Evolutionary conservation across 1,139 yeast species (phyloP).

Genomic region (Pichia sp.): DNA sequence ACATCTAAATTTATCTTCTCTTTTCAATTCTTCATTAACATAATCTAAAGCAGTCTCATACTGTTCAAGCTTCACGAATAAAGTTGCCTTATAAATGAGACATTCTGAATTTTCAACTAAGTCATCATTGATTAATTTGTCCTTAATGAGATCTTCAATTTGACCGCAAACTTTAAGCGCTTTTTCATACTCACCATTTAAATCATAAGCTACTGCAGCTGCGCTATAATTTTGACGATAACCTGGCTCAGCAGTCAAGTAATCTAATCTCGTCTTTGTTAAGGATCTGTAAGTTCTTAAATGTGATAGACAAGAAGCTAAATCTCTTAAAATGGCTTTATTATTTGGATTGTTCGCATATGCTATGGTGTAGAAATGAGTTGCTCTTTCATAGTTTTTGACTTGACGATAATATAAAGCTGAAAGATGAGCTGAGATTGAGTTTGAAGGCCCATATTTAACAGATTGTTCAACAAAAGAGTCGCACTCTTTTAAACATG

Average conservation of each 20-base stretch:
- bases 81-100: slow-evolving; percentile 61
- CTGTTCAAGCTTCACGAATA: slow-evolving; percentile 61
- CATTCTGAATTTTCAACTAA: slow-evolving; percentile 77
- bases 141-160: slow-evolving; percentile 68
- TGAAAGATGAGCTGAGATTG: slow-evolving; percentile 75
- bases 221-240: slow-evolving; percentile 91
- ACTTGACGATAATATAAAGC: slow-evolving; percentile 76
- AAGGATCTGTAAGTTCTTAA: slow-evolving; percentile 64
- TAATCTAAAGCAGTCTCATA: slow-evolving; percentile 56
- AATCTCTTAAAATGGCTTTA: slow-evolving; percentile 72
- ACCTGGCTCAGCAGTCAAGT: slow-evolving; percentile 73
- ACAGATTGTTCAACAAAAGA: slow-evolving; percentile 55
- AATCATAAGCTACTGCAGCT: slow-evolving; percentile 77
- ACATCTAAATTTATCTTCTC: slow-evolving; percentile 13
- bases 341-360: slow-evolving; percentile 75
- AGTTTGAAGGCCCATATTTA: slow-evolving; percentile 46
- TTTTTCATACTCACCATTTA: slow-evolving; percentile 56
- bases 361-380: slow-evolving; percentile 74
- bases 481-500: slow-evolving; percentile 51
- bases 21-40: slow-evolving; percentile 35
- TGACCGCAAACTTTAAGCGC: slow-evolving; percentile 69
- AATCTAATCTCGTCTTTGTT: slow-evolving; percentile 56
- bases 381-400: slow-evolving; percentile 69
- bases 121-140: slow-evolving; percentile 60
- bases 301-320: slow-evolving; percentile 75